A percentile compares a stretch with the other conserved stretches of the same genome.
Conservation (phyloP, 257 asterid species). For the Salvia splendens region DNA sequence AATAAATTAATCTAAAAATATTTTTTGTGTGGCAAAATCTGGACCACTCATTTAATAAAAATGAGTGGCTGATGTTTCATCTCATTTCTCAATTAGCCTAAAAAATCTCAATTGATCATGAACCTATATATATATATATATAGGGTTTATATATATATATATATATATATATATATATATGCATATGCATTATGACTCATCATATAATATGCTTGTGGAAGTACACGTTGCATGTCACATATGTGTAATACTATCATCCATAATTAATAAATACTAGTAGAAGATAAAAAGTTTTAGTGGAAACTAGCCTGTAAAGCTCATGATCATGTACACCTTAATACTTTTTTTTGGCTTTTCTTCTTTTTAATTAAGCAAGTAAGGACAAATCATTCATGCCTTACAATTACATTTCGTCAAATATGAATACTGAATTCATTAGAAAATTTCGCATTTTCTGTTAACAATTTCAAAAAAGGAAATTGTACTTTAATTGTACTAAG, state of each 20-base stretch:
- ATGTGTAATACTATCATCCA: background rate
- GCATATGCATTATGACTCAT: conserved; percentile 7
- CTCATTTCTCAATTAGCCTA: no score
- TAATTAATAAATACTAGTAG: no score
- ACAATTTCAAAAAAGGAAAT: no score
- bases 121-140: no score
- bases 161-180: no score
- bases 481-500: no score
- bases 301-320: conserved; percentile 22
- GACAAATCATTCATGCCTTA: conserved; percentile 2
- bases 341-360: background rate
- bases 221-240: background rate
- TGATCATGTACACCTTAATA: conserved; percentile 18
- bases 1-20: no score
- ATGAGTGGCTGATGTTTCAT: no score
- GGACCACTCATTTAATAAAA: no score
- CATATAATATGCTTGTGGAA: conserved; percentile 11
- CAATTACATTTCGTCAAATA: background rate
- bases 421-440: background rate
- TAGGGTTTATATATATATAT: no score
- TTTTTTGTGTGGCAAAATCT: no score
- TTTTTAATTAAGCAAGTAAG: background rate
- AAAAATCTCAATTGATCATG: no score
- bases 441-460: background rate
- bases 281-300: conserved; percentile 3